These are phyloP conservation scores for Aspergillus nidulans DNA, from an alignment of 495 filamentous ascomycete species.

Conservation along the genomic window DNA sequence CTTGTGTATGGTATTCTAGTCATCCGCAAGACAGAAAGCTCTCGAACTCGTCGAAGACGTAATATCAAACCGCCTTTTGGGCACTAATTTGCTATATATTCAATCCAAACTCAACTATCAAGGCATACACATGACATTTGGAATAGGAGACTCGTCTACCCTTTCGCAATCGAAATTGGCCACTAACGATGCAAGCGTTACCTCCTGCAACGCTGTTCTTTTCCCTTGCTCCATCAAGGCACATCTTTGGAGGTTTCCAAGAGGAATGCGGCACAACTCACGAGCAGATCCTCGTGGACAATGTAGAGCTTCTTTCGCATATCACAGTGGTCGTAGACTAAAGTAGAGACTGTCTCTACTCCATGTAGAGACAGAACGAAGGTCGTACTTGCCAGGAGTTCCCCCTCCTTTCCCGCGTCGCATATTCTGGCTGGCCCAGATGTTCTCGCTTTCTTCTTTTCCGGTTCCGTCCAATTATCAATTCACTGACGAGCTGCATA, in stretches of 20 bases:
- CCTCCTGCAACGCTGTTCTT: not conserved
- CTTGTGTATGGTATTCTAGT: not conserved
- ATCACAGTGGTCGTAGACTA: conserved; percentile 15
- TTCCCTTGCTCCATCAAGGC: not conserved
- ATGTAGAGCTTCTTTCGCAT: conserved; percentile 16
- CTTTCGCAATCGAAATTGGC: not conserved
- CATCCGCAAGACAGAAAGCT: not conserved
- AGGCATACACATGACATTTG: not conserved
- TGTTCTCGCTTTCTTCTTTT: too few species aligned
- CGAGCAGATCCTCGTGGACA: not conserved
- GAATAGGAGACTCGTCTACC: not conserved
- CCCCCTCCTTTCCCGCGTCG: too few species aligned
- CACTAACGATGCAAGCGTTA: not conserved
- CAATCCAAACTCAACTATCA: not conserved
- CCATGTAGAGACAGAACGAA: conserved; percentile 7
- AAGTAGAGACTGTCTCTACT: conserved; percentile 1
- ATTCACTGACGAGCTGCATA: too few species aligned
- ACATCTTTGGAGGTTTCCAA: conserved; percentile 11
- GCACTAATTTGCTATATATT: not conserved
- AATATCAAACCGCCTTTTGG: not conserved
- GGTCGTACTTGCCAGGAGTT: conserved; percentile 15
- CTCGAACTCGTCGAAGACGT: not conserved
- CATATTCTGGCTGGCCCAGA: too few species aligned
- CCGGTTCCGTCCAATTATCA: too few species aligned
- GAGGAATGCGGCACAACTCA: conserved; percentile 10